Percentiles rank a stretch among this genome's conserved stretches.
phyloP scores from a whole-genome alignment of 2,329 filamentous ascomycete species.

The Atkinsonella hypoxylon region DNA sequence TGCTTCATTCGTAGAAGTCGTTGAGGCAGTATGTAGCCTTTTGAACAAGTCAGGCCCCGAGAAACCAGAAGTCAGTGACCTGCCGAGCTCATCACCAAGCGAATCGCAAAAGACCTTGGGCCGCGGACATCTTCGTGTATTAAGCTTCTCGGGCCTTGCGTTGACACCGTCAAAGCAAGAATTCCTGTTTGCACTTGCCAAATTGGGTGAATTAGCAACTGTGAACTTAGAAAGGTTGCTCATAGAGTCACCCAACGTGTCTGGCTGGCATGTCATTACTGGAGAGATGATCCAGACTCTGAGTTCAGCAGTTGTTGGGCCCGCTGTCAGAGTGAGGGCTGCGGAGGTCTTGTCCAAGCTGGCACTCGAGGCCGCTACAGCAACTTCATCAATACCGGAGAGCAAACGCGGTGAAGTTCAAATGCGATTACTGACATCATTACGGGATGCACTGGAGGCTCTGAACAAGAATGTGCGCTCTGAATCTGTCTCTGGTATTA shows the following conservation, averaged over 20 bases:
- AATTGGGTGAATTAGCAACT: slow-evolving; percentile 58
- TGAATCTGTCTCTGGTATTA: slow-evolving; percentile 43
- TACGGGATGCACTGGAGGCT: slow-evolving; percentile 44
- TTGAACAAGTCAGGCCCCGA: slow-evolving; percentile 33
- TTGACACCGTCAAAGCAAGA: slow-evolving; percentile 44
- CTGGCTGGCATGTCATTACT: slow-evolving; percentile 63
- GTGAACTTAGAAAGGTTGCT: slow-evolving; percentile 69
- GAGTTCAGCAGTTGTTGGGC: slow-evolving; percentile 32
- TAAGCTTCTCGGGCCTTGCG: slow-evolving; percentile 34
- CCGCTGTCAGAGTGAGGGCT: slow-evolving; percentile 45
- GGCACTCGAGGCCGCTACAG: slow-evolving; percentile 43
- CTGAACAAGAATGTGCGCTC: slow-evolving; percentile 43
- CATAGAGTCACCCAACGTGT: slow-evolving; percentile 50
- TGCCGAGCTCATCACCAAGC: slow-evolving; percentile 11
- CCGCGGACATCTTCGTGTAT: slow-evolving; percentile 29
- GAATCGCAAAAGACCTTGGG: slow-evolving; percentile 25
- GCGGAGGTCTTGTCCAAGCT: slow-evolving; percentile 52
- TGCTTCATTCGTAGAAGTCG: slow-evolving; percentile 63
- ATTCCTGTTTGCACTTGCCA: slow-evolving; percentile 57
- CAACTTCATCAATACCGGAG: slow-evolving; percentile 39
- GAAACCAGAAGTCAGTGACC: slow-evolving; percentile 9
- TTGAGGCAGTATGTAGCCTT: slow-evolving; percentile 63
- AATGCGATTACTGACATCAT: slow-evolving; percentile 55
- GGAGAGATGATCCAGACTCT: slow-evolving; percentile 40
- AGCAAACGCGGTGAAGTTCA: slow-evolving; percentile 51